Conservation (phyloP, 1,139 yeast genomes). For the Hansenula anomala region DNA sequence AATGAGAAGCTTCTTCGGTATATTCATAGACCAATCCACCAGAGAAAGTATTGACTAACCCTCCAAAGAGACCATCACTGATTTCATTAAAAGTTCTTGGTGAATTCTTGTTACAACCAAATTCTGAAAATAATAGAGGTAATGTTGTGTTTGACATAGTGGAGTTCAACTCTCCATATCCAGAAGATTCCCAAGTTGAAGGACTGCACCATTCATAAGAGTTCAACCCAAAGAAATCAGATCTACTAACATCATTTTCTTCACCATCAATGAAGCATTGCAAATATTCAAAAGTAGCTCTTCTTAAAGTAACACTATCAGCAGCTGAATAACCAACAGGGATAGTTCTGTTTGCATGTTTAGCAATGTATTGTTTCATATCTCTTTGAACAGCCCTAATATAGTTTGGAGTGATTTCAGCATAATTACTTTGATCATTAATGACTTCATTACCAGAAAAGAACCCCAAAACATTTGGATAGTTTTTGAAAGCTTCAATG, state of each 20-base stretch:
- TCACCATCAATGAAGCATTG: conserved; percentile 62
- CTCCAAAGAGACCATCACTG: conserved; percentile 51
- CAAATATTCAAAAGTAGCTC: conserved; percentile 75
- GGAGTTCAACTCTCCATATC: conserved; percentile 57
- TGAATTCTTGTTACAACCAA: conserved; percentile 59
- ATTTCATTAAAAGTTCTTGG: conserved; percentile 74
- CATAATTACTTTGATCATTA: conserved; percentile 67
- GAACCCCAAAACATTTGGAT: conserved; percentile 85
- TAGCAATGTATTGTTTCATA: conserved; percentile 72
- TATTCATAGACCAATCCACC: conserved; percentile 82
- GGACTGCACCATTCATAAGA: conserved; percentile 89
- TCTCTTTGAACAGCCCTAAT: conserved; percentile 91
- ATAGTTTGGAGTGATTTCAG: conserved; percentile 56
- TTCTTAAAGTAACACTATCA: conserved; percentile 67
- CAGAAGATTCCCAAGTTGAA: conserved; percentile 60
- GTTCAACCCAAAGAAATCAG: conserved; percentile 90
- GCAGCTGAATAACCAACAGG: conserved; percentile 96
- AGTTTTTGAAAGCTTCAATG: conserved; percentile 77
- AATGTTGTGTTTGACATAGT: conserved; percentile 62
- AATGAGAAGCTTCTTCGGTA: conserved; percentile 61
- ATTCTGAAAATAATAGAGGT: conserved; percentile 85
- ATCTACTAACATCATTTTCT: conserved; percentile 50
- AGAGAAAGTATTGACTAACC: conserved; percentile 51
- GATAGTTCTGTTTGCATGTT: conserved; percentile 63
- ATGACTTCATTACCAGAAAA: conserved; percentile 92